phyloP scores from a whole-genome alignment of 352 stramenopile genomes.

The Globisporangium rhizosaccharum region DNA sequence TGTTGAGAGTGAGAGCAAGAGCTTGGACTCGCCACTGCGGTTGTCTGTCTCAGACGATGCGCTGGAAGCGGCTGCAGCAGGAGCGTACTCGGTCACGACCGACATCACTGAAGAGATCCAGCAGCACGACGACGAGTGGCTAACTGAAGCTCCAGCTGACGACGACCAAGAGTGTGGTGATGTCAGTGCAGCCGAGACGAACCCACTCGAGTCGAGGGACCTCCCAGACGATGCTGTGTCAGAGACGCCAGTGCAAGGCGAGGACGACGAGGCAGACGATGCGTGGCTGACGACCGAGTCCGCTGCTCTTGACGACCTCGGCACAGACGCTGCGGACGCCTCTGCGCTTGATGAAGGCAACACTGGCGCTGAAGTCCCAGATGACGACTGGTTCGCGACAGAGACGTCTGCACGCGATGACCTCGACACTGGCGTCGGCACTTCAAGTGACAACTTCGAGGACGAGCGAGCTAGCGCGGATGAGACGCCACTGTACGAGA shows the following conservation, averaged over 20 bases:
- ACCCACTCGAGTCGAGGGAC: neutral
- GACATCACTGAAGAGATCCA: conserved; percentile 55
- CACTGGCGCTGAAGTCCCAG: neutral
- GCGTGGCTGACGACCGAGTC: conserved; percentile 8
- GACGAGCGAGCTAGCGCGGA: neutral
- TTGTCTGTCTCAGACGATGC: neutral
- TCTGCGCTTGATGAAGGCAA: neutral
- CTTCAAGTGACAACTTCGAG: neutral
- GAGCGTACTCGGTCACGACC: conserved; percentile 14
- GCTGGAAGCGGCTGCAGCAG: neutral
- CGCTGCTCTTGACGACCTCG: neutral
- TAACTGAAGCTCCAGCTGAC: neutral
- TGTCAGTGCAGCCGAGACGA: neutral
- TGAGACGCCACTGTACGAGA: neutral
- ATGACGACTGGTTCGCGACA: neutral
- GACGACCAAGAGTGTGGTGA: neutral
- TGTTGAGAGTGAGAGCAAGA: too few relatives aligned
- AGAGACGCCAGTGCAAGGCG: neutral
- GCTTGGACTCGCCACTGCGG: neutral
- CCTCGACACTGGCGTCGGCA: neutral
- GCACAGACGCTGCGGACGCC: neutral
- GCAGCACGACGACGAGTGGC: conserved; percentile 3
- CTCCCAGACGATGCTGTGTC: neutral
- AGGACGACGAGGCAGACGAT: neutral
- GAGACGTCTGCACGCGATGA: neutral